phyloP scores from a whole-genome alignment of 2,329 filamentous ascomycete genomes.

The Ophiocordyceps camponoti-saundersi region DNA sequence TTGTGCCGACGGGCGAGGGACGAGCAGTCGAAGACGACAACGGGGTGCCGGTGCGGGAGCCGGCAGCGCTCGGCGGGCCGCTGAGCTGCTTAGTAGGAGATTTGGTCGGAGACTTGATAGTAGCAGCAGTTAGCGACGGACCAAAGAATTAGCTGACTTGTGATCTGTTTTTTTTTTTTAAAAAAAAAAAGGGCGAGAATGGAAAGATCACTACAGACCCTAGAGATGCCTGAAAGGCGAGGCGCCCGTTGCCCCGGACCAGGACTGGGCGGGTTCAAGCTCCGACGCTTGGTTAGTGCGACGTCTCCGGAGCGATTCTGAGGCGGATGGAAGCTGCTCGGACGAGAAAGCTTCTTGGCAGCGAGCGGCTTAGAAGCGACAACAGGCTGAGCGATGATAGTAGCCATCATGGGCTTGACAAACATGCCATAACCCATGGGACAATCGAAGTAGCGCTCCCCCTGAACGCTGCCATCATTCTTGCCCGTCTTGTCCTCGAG shows the following conservation, averaged over 20 bases:
- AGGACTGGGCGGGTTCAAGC: conserved; percentile 55
- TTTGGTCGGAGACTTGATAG: conserved; percentile 51
- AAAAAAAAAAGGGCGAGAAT: not conserved
- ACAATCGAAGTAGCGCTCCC: conserved; percentile 79
- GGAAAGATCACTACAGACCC: conserved; percentile 24
- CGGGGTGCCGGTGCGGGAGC: conserved; percentile 45
- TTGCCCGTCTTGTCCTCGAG: conserved; percentile 70
- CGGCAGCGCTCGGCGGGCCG: conserved; percentile 37
- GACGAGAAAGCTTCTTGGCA: conserved; percentile 14
- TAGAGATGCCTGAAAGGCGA: conserved; percentile 36
- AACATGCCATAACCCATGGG: conserved; percentile 67
- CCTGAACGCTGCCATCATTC: conserved; percentile 85
- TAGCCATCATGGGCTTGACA: conserved; percentile 54
- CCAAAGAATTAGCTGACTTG: no score
- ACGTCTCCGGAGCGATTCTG: conserved; percentile 29
- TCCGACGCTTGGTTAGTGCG: conserved; percentile 44
- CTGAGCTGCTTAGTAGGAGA: conserved; percentile 61
- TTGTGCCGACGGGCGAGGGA: conserved; percentile 25
- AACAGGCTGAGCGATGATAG: conserved; percentile 32
- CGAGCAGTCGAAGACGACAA: conserved; percentile 30
- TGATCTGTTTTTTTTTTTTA: no score
- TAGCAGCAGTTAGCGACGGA: not conserved
- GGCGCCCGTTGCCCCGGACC: conserved; percentile 45
- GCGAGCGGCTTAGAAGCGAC: conserved; percentile 2
- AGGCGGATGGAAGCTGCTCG: conserved; percentile 29